Percentiles rank a stretch among this genome's conserved stretches.
phyloP scores from a whole-genome alignment of 805 yeast genomes.

The Wickerhamomyces bovis region DNA sequence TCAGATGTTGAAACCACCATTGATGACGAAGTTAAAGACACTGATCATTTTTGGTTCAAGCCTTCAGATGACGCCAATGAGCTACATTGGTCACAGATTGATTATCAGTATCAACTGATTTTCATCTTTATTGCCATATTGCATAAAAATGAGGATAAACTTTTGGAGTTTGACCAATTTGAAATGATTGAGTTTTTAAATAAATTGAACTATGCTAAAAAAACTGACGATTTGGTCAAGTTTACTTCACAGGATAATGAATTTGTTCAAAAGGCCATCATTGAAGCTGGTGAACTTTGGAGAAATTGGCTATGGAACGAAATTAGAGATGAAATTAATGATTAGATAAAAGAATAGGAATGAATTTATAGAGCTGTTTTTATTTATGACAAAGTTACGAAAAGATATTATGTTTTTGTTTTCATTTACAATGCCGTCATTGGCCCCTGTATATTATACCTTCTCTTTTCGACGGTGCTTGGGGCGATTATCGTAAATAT shows the following conservation, averaged over 20 bases:
- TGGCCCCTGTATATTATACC: too few relatives aligned
- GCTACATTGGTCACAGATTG: conserved; percentile 54
- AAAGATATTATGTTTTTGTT: too few relatives aligned
- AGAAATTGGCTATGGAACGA: conserved; percentile 72
- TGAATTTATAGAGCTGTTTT: background rate
- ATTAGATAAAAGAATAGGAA: conserved; percentile 1
- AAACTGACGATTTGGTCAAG: conserved; percentile 1
- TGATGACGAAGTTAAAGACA: conserved; percentile 4
- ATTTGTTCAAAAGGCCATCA: conserved; percentile 62
- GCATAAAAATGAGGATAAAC: conserved; percentile 69
- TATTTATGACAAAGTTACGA: background rate
- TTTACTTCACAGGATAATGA: conserved; percentile 1
- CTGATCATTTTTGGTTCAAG: conserved; percentile 17
- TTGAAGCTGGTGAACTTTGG: conserved; percentile 85
- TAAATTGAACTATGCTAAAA: conserved; percentile 24
- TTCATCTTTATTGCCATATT: conserved; percentile 75
- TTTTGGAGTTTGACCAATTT: conserved; percentile 83
- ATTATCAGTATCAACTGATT: conserved; percentile 70
- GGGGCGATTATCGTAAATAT: too few relatives aligned
- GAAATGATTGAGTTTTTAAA: conserved; percentile 78
- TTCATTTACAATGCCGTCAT: too few relatives aligned
- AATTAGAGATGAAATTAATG: conserved; percentile 36
- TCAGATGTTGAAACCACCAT: conserved; percentile 1
- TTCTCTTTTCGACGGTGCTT: too few relatives aligned
- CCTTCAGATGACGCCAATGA: conserved; percentile 14